Evolutionary conservation across 2,329 filamentous ascomycete genomes (phyloP).

Genomic region (Akanthomyces lecanii): DNA sequence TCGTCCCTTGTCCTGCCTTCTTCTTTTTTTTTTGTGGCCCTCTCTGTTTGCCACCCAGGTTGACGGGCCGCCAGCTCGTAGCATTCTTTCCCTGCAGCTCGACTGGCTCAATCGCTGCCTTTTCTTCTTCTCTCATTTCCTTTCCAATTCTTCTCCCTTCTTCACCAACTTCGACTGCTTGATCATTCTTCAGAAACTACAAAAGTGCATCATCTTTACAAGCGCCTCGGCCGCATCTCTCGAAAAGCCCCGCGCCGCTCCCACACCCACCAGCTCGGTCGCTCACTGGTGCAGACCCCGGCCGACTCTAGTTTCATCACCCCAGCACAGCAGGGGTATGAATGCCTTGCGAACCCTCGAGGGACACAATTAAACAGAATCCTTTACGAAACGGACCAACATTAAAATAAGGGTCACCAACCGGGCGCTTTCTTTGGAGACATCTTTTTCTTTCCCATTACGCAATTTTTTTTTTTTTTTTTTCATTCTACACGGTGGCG

Average conservation of each 20-base stretch:
- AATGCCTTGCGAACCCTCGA: too few relatives aligned
- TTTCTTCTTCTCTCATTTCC: neutral
- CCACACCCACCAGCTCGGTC: too few relatives aligned
- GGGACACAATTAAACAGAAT: too few relatives aligned
- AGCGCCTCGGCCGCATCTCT: too few relatives aligned
- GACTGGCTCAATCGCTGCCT: neutral
- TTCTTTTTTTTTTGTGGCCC: neutral
- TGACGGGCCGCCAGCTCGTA: neutral
- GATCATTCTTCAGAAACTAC: neutral
- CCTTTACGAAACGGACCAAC: too few relatives aligned
- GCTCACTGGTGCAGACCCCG: too few relatives aligned
- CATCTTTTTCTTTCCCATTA: neutral
- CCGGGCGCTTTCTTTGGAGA: neutral
- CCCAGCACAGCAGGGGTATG: too few relatives aligned
- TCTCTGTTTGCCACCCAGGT: neutral
- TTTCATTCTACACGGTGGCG: neutral
- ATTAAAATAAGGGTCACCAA: too few relatives aligned
- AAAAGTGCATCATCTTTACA: neutral
- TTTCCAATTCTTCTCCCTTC: neutral
- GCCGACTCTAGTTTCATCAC: too few relatives aligned
- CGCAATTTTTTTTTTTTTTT: neutral
- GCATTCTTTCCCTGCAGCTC: neutral
- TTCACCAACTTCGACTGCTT: neutral
- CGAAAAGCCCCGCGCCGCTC: too few relatives aligned
- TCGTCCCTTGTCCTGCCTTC: neutral